A percentile compares a stretch with the other conserved stretches of the same genome.
Conservation (phyloP, 1,284 basidiomycete species). For the Apiotrichum siamense region DNA sequence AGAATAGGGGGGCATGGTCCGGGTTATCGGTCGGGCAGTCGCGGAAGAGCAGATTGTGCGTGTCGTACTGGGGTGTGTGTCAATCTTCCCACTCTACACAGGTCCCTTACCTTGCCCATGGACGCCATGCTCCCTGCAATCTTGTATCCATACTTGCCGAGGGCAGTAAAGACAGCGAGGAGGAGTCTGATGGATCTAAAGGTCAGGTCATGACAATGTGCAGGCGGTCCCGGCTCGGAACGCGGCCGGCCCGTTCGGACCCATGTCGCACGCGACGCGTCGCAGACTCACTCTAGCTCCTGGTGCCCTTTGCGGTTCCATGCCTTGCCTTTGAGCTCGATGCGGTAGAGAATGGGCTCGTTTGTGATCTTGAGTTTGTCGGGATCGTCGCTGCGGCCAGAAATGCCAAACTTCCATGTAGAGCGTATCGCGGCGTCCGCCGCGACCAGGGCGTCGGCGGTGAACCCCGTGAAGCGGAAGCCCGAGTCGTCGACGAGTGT, state of each 20-base stretch:
- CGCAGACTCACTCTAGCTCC: conserved; percentile 36
- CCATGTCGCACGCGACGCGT: background rate
- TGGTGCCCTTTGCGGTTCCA: conserved; percentile 39
- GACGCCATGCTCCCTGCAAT: conserved; percentile 27
- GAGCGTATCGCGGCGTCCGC: conserved; percentile 19
- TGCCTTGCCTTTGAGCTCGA: conserved; percentile 28
- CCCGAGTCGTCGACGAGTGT: conserved; percentile 19
- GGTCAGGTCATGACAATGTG: too few relatives aligned
- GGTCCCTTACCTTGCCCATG: conserved; percentile 22
- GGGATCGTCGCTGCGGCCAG: conserved; percentile 16
- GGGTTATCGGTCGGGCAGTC: conserved; percentile 21
- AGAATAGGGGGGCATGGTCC: conserved; percentile 27
- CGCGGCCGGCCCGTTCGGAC: too few relatives aligned
- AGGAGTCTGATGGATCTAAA: conserved; percentile 34
- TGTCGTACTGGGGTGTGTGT: conserved; percentile 29
- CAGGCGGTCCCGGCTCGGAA: too few relatives aligned
- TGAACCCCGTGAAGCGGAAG: conserved; percentile 32
- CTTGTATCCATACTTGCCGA: conserved; percentile 35
- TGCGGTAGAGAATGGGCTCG: conserved; percentile 21
- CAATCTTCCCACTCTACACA: too few relatives aligned
- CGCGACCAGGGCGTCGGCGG: conserved; percentile 19
- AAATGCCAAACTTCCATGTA: conserved; percentile 25
- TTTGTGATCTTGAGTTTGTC: conserved; percentile 11
- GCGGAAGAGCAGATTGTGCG: conserved; percentile 37
- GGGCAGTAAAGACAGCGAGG: conserved; percentile 26